Percentiles rank a stretch among this genome's conserved stretches.
Evolutionary conservation across 495 filamentous ascomycete species (phyloP).

Genomic region (Penicillium coffeae): DNA sequence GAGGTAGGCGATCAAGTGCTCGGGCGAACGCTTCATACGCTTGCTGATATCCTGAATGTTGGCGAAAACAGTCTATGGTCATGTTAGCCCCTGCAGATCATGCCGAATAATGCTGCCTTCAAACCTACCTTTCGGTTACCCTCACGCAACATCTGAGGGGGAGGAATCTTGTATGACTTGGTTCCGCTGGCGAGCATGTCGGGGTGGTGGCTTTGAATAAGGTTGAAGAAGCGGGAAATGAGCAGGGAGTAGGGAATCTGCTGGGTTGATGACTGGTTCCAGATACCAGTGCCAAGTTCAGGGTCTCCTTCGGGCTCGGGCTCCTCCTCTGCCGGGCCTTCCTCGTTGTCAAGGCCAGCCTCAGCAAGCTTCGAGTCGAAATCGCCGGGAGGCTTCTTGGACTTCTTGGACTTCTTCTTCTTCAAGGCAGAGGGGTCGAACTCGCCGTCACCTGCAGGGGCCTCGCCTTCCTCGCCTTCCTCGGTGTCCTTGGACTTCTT

Average conservation of each 20-base stretch:
- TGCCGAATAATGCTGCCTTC: not conserved
- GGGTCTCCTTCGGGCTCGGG: conserved; percentile 66
- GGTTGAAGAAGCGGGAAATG: conserved; percentile 84
- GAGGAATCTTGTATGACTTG: conserved; percentile 97
- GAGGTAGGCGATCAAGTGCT: conserved; percentile 94
- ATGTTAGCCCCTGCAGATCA: not conserved
- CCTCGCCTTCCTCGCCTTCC: conserved; percentile 46
- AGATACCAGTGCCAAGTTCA: conserved; percentile 89
- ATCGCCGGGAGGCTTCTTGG: conserved; percentile 60
- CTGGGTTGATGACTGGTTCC: conserved; percentile 73
- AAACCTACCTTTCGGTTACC: conserved; percentile 65
- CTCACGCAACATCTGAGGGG: conserved; percentile 98
- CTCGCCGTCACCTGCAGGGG: conserved; percentile 58
- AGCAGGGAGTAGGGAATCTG: conserved; percentile 80
- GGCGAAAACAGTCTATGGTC: conserved; percentile 90
- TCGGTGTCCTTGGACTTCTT: conserved; percentile 62
- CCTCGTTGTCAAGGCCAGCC: conserved; percentile 56
- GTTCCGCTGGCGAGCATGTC: conserved; percentile 83
- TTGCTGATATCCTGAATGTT: conserved; percentile 92
- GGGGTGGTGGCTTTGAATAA: conserved; percentile 88
- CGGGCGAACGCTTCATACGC: conserved; percentile 94
- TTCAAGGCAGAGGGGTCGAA: conserved; percentile 76
- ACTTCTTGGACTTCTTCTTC: conserved; percentile 97
- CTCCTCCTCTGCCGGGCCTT: conserved; percentile 42
- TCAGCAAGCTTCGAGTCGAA: conserved; percentile 80